These are phyloP conservation scores for Euphorbia peplus DNA, from an alignment of 345 rosid genomes.

Conservation along the genomic window DNA sequence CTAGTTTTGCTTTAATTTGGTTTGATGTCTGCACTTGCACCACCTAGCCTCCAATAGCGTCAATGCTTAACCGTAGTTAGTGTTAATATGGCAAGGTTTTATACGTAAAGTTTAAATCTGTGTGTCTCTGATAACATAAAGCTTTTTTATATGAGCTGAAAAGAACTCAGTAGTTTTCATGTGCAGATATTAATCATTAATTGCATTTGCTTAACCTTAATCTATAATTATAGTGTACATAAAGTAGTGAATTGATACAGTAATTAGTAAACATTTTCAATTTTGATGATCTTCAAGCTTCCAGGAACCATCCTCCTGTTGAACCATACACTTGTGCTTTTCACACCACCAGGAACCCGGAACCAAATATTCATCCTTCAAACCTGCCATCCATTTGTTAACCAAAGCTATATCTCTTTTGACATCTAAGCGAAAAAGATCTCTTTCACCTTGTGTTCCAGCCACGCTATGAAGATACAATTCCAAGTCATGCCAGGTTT, in stretches of 20 bases:
- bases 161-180: not conserved
- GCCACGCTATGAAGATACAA: conserved; percentile 17
- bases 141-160: not conserved
- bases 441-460: conserved; percentile 16
- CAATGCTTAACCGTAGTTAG: too few species aligned
- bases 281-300: conserved; percentile 32
- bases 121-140: too few species aligned
- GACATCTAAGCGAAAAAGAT: conserved; percentile 9
- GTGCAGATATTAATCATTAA: too few species aligned
- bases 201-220: not conserved
- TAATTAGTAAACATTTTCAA: not conserved
- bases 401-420: conserved; percentile 19
- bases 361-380: conserved; percentile 41
- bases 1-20: too few species aligned
- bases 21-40: too few species aligned
- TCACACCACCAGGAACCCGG: conserved; percentile 49
- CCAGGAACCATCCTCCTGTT: conserved; percentile 51
- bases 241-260: not conserved
- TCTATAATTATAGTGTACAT: not conserved
- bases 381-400: conserved; percentile 26
- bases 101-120: too few species aligned
- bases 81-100: too few species aligned
- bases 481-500: conserved; percentile 19
- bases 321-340: conserved; percentile 53
- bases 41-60: too few species aligned